A percentile compares a stretch with the other conserved stretches of the same genome.
phyloP scores from a whole-genome alignment of 2,329 filamentous ascomycete genomes.

The Dactylellina sp. region DNA sequence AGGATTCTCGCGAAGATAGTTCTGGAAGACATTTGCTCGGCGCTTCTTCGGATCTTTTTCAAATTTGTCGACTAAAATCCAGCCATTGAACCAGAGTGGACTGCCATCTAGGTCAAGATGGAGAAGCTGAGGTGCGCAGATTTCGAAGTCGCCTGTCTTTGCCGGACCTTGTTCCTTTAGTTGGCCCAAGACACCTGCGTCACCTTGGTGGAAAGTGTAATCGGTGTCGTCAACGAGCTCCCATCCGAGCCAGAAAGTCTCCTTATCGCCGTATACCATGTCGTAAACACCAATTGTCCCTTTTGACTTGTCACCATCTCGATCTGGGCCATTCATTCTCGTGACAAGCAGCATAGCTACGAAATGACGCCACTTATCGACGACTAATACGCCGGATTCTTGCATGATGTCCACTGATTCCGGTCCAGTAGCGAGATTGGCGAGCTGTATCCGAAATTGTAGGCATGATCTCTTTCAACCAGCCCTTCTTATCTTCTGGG shows the following conservation, averaged over 20 bases:
- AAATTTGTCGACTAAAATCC: constrained; percentile 65
- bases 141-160: constrained; percentile 59
- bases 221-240: constrained; percentile 65
- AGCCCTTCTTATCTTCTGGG: constrained; percentile 63
- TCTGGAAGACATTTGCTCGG: constrained; percentile 63
- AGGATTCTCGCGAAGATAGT: constrained; percentile 62
- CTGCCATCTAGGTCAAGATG: constrained; percentile 65
- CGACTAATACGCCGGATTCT: constrained; percentile 66
- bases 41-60: constrained; percentile 62
- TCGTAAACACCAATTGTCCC: constrained; percentile 66
- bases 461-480: constrained; percentile 65
- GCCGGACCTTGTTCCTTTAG: constrained; percentile 58
- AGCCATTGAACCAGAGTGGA: constrained; percentile 68
- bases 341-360: constrained; percentile 65
- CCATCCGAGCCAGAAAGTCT: constrained; percentile 68
- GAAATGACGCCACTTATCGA: constrained; percentile 67
- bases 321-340: constrained; percentile 66
- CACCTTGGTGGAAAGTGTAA: constrained; percentile 66
- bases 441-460: constrained; percentile 65
- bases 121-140: constrained; percentile 66
- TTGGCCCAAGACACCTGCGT: constrained; percentile 63
- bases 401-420: constrained; percentile 64
- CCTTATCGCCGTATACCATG: constrained; percentile 67
- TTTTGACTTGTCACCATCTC: constrained; percentile 63
- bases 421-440: constrained; percentile 63